Evolutionary conservation across 352 stramenopile genomes (phyloP).

Genomic region (Pythium dissotocum): DNA sequence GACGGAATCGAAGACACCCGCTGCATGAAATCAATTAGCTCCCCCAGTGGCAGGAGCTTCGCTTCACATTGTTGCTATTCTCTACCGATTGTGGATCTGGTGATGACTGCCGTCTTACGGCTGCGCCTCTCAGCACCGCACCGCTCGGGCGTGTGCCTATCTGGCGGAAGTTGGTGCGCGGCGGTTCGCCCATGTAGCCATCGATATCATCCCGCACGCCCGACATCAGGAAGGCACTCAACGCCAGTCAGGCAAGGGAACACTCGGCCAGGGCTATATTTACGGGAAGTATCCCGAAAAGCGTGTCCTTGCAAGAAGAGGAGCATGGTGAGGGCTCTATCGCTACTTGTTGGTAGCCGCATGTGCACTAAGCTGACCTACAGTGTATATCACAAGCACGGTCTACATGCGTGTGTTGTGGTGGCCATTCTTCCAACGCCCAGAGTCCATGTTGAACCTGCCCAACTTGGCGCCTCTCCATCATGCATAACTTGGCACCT

Average conservation of each 20-base stretch:
- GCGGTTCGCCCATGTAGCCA: neutral
- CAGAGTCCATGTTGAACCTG: neutral
- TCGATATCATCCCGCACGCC: conserved; percentile 10
- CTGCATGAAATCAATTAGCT: conserved; percentile 19
- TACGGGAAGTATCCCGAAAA: neutral
- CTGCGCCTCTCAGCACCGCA: conserved; percentile 20
- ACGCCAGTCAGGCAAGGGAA: neutral
- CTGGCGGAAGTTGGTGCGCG: conserved; percentile 58
- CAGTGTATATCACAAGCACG: no score
- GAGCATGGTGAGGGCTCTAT: no score
- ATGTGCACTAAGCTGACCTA: no score
- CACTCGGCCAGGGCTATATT: neutral
- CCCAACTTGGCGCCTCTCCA: neutral
- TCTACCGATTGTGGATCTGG: conserved; percentile 29
- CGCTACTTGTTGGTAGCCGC: no score
- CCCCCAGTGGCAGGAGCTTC: neutral
- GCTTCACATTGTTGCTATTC: neutral
- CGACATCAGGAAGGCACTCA: conserved; percentile 1
- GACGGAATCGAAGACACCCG: conserved; percentile 75
- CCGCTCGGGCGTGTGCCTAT: conserved; percentile 38
- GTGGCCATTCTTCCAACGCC: no score
- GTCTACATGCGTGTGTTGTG: no score
- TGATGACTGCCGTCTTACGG: conserved; percentile 19
- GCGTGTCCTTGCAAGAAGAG: no score
- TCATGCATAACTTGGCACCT: neutral